Conservation (phyloP, 805 yeast genomes). For the Candida namnaoensis region DNA sequence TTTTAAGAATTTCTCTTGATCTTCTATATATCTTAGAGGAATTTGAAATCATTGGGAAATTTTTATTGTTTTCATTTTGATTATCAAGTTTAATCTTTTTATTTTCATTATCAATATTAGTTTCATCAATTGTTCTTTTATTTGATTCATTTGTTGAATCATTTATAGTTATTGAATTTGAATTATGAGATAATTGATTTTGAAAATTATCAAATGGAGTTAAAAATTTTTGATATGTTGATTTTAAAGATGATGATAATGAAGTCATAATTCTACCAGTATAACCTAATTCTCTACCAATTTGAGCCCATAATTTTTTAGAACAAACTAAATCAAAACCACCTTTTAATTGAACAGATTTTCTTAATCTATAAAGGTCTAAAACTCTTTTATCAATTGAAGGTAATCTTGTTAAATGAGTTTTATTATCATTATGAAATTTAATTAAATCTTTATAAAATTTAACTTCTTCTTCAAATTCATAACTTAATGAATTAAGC, state of each 20-base stretch:
- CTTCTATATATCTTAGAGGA: conserved; percentile 38
- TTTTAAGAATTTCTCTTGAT: conserved; percentile 32
- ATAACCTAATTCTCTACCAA: conserved; percentile 75
- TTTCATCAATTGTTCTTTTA: conserved; percentile 1
- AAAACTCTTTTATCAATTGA: conserved; percentile 57
- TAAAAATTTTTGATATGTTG: conserved; percentile 44
- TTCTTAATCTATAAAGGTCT: conserved; percentile 52
- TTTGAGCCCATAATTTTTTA: conserved; percentile 72
- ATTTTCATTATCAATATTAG: not conserved
- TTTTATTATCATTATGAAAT: conserved; percentile 25
- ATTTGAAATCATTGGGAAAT: conserved; percentile 31
- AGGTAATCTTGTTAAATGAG: conserved; percentile 42
- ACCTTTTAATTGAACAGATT: conserved; percentile 54
- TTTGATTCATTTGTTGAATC: conserved; percentile 6
- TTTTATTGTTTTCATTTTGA: not conserved
- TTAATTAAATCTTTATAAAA: conserved; percentile 39
- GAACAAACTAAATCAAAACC: conserved; percentile 58
- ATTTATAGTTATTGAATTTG: not conserved
- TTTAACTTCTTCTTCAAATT: conserved; percentile 31
- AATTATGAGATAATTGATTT: conserved; percentile 1
- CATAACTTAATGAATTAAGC: conserved; percentile 31
- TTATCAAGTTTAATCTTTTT: conserved; percentile 3
- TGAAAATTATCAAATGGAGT: conserved; percentile 18
- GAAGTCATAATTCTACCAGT: conserved; percentile 66
- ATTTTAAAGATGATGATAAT: conserved; percentile 55